Conservation (phyloP, 768 basidiomycete species). For the Nidularia sp. region DNA sequence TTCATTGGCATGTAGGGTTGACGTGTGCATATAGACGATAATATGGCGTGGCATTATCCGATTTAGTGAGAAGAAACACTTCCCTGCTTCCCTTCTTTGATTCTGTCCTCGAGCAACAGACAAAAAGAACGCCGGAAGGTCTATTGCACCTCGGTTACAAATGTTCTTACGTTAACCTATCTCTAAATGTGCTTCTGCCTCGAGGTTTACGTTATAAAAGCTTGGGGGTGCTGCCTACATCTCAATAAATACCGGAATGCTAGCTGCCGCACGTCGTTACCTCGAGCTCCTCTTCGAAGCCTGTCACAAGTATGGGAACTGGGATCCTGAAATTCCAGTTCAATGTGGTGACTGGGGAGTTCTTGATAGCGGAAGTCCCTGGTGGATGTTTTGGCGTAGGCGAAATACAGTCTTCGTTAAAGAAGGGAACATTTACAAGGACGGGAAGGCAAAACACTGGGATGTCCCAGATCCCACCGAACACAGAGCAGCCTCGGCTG, state of each 20-base stretch:
- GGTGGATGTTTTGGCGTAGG: constrained; percentile 16
- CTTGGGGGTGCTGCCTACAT: too few species aligned
- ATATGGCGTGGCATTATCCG: too few species aligned
- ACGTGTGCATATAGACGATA: too few species aligned
- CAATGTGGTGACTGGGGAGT: constrained; percentile 26
- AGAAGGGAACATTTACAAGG: constrained; percentile 25
- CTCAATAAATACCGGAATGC: not conserved
- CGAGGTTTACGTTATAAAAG: too few species aligned
- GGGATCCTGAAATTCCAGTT: constrained; percentile 25
- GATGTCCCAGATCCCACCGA: constrained; percentile 17
- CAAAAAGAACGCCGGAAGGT: too few species aligned
- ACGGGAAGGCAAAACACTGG: constrained; percentile 16
- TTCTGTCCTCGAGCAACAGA: too few species aligned
- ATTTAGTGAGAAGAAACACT: too few species aligned
- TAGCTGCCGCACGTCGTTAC: constrained; percentile 18
- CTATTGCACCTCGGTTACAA: too few species aligned
- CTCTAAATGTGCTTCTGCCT: too few species aligned
- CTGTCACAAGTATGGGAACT: constrained; percentile 21
- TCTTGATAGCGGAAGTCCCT: constrained; percentile 8
- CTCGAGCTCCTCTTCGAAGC: constrained; percentile 23
- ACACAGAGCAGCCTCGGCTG: constrained; percentile 11
- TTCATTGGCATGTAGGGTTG: too few species aligned
- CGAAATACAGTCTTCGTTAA: constrained; percentile 18
- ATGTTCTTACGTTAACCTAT: too few species aligned
- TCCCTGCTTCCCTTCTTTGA: too few species aligned